These are phyloP conservation scores for Boletales sp. DNA, from an alignment of 768 basidiomycete genomes.

Conservation along the genomic window DNA sequence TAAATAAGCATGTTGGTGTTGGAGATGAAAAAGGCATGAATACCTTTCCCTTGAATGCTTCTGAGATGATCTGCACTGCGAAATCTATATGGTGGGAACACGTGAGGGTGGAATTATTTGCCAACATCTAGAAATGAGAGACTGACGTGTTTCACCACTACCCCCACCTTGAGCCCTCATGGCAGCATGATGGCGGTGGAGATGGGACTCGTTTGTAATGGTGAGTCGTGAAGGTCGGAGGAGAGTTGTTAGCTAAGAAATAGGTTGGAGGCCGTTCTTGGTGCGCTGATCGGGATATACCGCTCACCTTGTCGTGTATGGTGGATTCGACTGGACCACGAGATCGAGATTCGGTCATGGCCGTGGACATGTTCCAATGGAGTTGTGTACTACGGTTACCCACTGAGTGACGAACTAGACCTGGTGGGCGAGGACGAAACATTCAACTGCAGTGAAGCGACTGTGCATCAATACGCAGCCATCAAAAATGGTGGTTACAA, in stretches of 20 bases:
- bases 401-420: conserved; percentile 18
- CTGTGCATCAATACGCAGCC: conserved; percentile 21
- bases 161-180: conserved; percentile 70
- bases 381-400: conserved; percentile 5
- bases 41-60: conserved; percentile 73
- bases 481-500: conserved; percentile 8
- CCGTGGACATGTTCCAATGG: conserved; percentile 28
- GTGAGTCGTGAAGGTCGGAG: conserved; percentile 60
- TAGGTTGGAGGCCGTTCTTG: conserved; percentile 19
- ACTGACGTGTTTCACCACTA: conserved; percentile 80
- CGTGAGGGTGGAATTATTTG: conserved; percentile 19
- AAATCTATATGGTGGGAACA: conserved; percentile 55
- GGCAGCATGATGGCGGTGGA: conserved; percentile 80
- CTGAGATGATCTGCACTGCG: conserved; percentile 68
- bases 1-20: conserved; percentile 9
- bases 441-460: conserved; percentile 18
- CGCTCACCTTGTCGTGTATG: conserved; percentile 56
- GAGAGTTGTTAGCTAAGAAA: conserved; percentile 53
- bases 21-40: conserved; percentile 10
- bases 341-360: conserved; percentile 23
- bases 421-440: conserved; percentile 21
- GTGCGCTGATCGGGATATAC: conserved; percentile 19
- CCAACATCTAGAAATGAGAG: conserved; percentile 11
- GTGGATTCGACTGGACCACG: conserved; percentile 52
- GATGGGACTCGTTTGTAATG: conserved; percentile 79